Base-by-base conservation (phyloP, 2,329 filamentous ascomycete genomes). In the Grosmannia clavigera region DNA sequence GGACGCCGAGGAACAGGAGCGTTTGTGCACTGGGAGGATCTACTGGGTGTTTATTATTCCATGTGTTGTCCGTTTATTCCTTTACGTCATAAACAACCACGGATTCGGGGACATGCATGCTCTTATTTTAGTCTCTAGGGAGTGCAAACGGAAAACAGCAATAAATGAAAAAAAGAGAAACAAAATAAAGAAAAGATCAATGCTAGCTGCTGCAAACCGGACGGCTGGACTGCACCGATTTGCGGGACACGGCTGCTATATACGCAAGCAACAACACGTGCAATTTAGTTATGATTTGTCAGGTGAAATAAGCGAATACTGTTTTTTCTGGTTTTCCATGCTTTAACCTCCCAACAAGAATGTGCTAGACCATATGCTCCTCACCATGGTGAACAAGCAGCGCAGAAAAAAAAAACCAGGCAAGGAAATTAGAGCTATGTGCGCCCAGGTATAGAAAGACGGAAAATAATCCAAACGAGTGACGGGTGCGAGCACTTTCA, bases 101-200 rank as follows among this genome's bases (percentile, higher is more conserved):
- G 54, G 46, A 60, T 53, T 31, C 25, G 58, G 58, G 54, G 43
- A 31, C 40, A 56, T 57, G 60, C 60, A 57, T 61, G 51, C 46
- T 51, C 35, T 56, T 56, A 33, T 57, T 55, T 58, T 52, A 53
- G 53, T 53, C 57, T 59, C 53, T 40, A 57, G 27, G 57, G 55
- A 57, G 59, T 56, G 57, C 33, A 57, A 57, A 40, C 3, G 54
- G 50, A 57, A 53, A 7, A 38, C 22, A 58, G 58, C 29, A 56
- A 55, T 52, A 60, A 57, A 51, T 52, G 58, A 60, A 62, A 60
- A 60, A 58, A 55, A 50, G 51, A 58, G 52, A 27, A 53, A 31
- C 31, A 35, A 50, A 57, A 57, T 31, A 33, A 53, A 53, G 5
- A 5, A 53, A 53, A 3, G 12, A 51, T 55, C 52, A 55, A 55